A percentile compares a stretch with the other conserved stretches of the same genome.
Conservation (phyloP, 2,329 filamentous ascomycete species). For the Cadophora gregata region DNA sequence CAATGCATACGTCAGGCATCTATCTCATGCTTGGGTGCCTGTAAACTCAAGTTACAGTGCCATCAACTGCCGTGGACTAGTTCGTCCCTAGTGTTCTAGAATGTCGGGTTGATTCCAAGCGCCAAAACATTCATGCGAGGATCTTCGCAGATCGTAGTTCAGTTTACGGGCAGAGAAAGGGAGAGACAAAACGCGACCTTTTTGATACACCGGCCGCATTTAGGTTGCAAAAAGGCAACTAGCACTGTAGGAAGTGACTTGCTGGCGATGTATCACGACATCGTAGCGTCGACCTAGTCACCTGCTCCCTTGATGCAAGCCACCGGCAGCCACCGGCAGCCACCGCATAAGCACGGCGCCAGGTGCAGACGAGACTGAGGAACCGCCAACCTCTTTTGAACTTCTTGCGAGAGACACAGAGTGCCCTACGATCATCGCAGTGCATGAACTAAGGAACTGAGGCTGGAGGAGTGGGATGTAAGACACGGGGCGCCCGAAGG, state of each 20-base stretch:
- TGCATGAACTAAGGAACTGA: not conserved
- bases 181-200: not conserved
- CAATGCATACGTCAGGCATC: not conserved
- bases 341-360: conserved; percentile 8
- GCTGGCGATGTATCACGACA: not conserved
- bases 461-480: not conserved
- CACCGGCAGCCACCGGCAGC: no score
- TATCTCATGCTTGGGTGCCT: not conserved
- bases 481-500: not conserved
- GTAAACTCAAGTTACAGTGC: not conserved
- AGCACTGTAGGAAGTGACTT: conserved; percentile 3
- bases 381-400: conserved; percentile 1
- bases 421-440: not conserved
- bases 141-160: not conserved
- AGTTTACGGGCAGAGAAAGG: not conserved
- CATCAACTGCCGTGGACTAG: not conserved
- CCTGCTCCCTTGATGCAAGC: conserved; percentile 15
- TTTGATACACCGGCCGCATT: not conserved
- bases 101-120: not conserved
- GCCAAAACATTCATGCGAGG: not conserved
- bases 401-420: not conserved
- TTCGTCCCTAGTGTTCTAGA: not conserved
- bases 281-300: not conserved
- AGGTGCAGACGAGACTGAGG: conserved; percentile 8
- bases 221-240: not conserved